Evolutionary conservation across 768 basidiomycete species (phyloP).

Genomic region (Termitomyces sp.): DNA sequence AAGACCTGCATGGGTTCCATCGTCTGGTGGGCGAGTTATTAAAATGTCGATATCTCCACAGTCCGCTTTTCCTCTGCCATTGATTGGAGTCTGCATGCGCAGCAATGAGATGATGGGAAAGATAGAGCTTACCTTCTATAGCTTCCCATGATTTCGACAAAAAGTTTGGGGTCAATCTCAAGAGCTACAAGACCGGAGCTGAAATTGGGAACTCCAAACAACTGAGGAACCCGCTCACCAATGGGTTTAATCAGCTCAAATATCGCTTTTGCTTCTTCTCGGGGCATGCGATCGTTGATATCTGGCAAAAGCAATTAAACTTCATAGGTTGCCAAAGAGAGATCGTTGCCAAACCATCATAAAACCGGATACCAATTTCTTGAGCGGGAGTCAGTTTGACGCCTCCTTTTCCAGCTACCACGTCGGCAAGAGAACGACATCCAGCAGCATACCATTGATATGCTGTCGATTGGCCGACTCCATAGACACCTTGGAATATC

Average conservation of each 20-base stretch:
- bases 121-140: slow-evolving; percentile 56
- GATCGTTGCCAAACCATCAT: slow-evolving; percentile 47
- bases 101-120: background rate
- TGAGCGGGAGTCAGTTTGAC: slow-evolving; percentile 57
- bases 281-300: slow-evolving; percentile 81
- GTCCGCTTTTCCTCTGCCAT: slow-evolving; percentile 63
- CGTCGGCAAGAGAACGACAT: slow-evolving; percentile 73
- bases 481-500: slow-evolving; percentile 79
- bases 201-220: background rate
- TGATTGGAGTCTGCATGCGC: slow-evolving; percentile 1
- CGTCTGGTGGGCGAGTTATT: slow-evolving; percentile 68
- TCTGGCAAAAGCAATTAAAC: slow-evolving; percentile 35
- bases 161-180: slow-evolving; percentile 62
- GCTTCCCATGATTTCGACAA: slow-evolving; percentile 88
- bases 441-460: slow-evolving; percentile 72
- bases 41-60: slow-evolving; percentile 93
- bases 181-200: slow-evolving; percentile 41
- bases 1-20: slow-evolving; percentile 73
- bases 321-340: background rate
- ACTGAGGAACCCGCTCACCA: slow-evolving; percentile 36
- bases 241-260: slow-evolving; percentile 68
- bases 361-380: slow-evolving; percentile 62
- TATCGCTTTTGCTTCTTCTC: slow-evolving; percentile 70
- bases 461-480: slow-evolving; percentile 70
- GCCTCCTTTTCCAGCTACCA: slow-evolving; percentile 53